Evolutionary conservation across 2,329 filamentous ascomycete species (phyloP), one percentile per base, ranked within the genome.

Genomic region (Geoglossum cookeanum): DNA sequence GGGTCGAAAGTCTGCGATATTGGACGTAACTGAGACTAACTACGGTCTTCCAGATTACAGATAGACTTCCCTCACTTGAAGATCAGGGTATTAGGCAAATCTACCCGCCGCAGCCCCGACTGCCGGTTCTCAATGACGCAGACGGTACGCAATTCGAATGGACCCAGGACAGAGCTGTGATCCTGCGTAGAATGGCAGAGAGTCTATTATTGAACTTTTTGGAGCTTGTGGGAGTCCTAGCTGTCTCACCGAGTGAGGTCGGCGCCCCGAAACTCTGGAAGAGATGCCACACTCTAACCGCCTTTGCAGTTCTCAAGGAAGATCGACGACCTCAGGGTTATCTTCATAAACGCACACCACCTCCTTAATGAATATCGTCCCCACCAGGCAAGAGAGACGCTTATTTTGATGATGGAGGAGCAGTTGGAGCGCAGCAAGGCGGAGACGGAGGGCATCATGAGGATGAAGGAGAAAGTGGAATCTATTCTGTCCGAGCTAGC

Each of bases 291-390:
- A 11, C 48, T 35, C 22, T 33, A n/a, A 29, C 27, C 6, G 5
- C 22, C 7, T 0, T 61, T 61, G 3, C 64, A 84, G 67, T 84
- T 81, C 55, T 74, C 78, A 30, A 76, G 80, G 47, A 94, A 94
- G 67, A 76, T 91, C 51, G 75, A 80, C 49, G 85, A 97, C 68
- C 71, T 98, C 35, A 78, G 85, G 64, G 89, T 84, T 15, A 72
- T 97, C 32, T 84, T 94, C 61, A 83, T 91, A 68, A 97, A 97
- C 68, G 85, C 94, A 65, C 89, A 96, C 70, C 87, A 94, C 65
- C 77, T 95, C 57, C 81, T 97, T 62, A 98, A 98, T 68, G 84
- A 94, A 68, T 97, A 95, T 70, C 79, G 91, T 35, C 90, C 90
- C 8, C 90, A 96, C 67, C 91, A 97, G 71, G 89, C 90, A 29